Evolutionary conservation across 805 yeast genomes (phyloP).

Genomic region (Saturnispora besseyi): DNA sequence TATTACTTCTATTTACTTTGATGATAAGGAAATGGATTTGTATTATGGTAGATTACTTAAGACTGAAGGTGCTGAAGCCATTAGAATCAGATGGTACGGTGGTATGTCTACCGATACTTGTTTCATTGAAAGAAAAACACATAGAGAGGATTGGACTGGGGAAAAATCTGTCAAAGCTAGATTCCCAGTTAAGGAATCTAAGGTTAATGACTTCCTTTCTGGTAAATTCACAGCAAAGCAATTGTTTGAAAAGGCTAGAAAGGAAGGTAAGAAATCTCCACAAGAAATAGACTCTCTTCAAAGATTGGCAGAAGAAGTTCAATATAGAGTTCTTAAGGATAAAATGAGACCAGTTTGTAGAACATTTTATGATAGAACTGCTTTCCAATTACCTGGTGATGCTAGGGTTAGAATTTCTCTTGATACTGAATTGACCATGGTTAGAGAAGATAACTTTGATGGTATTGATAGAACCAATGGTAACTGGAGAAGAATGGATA

Average conservation of each 20-base stretch:
- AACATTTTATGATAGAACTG: constrained; percentile 95
- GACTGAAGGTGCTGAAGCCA: constrained; percentile 98
- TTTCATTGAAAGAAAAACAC: constrained; percentile 95
- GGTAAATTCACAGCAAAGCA: constrained; percentile 84
- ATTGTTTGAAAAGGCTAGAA: constrained; percentile 85
- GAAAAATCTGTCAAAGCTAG: constrained; percentile 98
- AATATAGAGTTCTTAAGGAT: constrained; percentile 77
- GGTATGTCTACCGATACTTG: constrained; percentile 90
- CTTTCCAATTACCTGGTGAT: constrained; percentile 98
- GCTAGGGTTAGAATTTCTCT: constrained; percentile 97
- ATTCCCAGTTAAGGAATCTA: constrained; percentile 83
- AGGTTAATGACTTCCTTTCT: constrained; percentile 72
- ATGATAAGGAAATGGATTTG: constrained; percentile 78
- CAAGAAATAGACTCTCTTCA: constrained; percentile 89
- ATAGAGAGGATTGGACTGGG: constrained; percentile 99
- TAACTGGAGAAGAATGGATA: constrained; percentile 98
- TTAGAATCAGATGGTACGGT: constrained; percentile 98
- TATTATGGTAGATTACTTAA: constrained; percentile 92
- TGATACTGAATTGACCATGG: constrained; percentile 95
- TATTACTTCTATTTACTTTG: constrained; percentile 93
- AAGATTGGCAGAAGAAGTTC: constrained; percentile 87
- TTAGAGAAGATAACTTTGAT: constrained; percentile 95
- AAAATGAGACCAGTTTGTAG: constrained; percentile 89
- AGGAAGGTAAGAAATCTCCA: constrained; percentile 79
- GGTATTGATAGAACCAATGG: constrained; percentile 82